Conservation (phyloP, 1,284 basidiomycete species). For the Puccinia brachypodii region DNA sequence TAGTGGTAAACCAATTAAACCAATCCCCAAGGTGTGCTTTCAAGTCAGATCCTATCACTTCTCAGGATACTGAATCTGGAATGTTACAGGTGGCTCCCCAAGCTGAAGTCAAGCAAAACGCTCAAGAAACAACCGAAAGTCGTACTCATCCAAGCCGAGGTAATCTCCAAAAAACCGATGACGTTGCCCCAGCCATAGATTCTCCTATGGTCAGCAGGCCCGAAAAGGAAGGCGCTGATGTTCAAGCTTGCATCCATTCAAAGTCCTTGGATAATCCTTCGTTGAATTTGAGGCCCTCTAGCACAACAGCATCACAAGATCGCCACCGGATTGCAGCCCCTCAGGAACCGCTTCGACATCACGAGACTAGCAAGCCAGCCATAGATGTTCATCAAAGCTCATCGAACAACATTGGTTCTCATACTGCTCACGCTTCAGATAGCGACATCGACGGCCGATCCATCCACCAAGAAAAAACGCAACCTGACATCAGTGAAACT, state of each 20-base stretch:
- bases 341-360: background rate
- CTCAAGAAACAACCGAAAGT: background rate
- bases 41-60: background rate
- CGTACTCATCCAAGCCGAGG: background rate
- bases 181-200: background rate
- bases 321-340: background rate
- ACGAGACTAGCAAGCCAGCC: background rate
- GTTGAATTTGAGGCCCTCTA: constrained; percentile 8
- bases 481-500: constrained; percentile 1
- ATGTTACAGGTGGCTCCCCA: constrained; percentile 4
- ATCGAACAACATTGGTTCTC: background rate
- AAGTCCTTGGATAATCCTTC: background rate
- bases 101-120: background rate
- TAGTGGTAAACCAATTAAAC: constrained; percentile 6
- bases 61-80: background rate
- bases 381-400: background rate
- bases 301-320: background rate
- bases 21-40: constrained; percentile 26
- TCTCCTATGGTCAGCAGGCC: background rate
- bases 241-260: background rate
- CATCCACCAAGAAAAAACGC: constrained; percentile 2
- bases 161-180: constrained; percentile 7
- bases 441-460: constrained; percentile 8
- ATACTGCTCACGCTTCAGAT: constrained; percentile 11
- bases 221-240: background rate